phyloP scores from a whole-genome alignment of 148 eudicot species.

The Chenopodium quinoa region DNA sequence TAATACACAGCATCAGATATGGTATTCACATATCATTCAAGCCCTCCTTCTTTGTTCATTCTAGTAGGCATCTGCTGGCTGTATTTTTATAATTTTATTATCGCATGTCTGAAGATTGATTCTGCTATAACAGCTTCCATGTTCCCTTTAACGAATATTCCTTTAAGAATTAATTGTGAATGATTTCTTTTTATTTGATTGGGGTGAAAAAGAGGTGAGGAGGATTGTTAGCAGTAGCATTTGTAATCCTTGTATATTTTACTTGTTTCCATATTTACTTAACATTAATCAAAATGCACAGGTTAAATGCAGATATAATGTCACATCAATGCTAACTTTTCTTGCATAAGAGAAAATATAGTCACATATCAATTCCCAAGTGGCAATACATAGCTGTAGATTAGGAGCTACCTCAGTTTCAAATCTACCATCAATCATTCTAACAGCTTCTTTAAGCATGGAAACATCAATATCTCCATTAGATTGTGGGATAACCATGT shows the following conservation, averaged over 20 bases:
- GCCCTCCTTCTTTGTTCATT: neutral
- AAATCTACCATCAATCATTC: constrained; percentile 60
- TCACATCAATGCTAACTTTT: neutral
- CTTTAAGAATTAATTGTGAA: neutral
- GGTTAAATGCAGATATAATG: neutral
- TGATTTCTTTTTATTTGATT: neutral
- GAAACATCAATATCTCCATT: constrained; percentile 82
- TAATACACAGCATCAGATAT: neutral
- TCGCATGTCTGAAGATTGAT: neutral
- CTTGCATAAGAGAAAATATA: neutral
- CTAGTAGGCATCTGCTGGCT: neutral
- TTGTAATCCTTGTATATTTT: neutral
- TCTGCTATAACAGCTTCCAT: neutral
- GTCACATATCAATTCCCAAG: neutral
- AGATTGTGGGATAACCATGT: constrained; percentile 79
- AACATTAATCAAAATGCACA: neutral
- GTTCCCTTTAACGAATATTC: neutral
- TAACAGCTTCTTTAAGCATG: constrained; percentile 87
- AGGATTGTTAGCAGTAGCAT: neutral
- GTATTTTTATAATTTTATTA: neutral
- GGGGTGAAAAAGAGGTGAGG: neutral
- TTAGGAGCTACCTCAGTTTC: constrained; percentile 77
- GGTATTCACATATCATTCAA: neutral
- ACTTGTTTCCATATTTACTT: neutral
- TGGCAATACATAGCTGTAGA: constrained; percentile 5